Evolutionary conservation across 331 rosid species (phyloP).

Genomic region (Saraca asoca): DNA sequence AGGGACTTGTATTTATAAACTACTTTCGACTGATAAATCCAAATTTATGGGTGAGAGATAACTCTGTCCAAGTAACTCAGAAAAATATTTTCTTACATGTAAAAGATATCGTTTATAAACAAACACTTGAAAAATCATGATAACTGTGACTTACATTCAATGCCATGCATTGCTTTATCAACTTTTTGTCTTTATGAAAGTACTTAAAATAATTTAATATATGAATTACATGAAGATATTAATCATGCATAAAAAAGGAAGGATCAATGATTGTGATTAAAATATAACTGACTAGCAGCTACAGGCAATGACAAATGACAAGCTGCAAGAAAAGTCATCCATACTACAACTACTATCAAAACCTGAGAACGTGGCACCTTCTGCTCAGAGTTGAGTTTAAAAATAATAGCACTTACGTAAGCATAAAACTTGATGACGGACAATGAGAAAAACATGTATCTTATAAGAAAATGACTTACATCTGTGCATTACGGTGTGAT

Average conservation of each 20-base stretch:
- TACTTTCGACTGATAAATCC: background rate
- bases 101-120: background rate
- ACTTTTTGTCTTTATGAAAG: background rate
- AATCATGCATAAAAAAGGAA: background rate
- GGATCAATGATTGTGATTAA: too few relatives aligned
- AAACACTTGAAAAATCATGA: background rate
- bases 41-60: too few relatives aligned
- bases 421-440: slow-evolving; percentile 16
- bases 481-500: slow-evolving; percentile 81
- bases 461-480: slow-evolving; percentile 53
- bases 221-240: background rate
- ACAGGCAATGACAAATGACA: too few relatives aligned
- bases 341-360: background rate
- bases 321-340: background rate
- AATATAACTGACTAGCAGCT: slow-evolving; percentile 6
- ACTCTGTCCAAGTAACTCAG: too few relatives aligned
- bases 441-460: background rate
- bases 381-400: slow-evolving; percentile 1
- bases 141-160: background rate
- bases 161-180: slow-evolving; percentile 1
- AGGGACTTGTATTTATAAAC: background rate
- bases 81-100: background rate
- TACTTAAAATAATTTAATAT: background rate
- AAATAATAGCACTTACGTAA: background rate
- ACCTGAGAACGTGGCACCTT: slow-evolving; percentile 13